Conservation (phyloP, 2,329 filamentous ascomycete species). For the Cladorrhinum sp. region DNA sequence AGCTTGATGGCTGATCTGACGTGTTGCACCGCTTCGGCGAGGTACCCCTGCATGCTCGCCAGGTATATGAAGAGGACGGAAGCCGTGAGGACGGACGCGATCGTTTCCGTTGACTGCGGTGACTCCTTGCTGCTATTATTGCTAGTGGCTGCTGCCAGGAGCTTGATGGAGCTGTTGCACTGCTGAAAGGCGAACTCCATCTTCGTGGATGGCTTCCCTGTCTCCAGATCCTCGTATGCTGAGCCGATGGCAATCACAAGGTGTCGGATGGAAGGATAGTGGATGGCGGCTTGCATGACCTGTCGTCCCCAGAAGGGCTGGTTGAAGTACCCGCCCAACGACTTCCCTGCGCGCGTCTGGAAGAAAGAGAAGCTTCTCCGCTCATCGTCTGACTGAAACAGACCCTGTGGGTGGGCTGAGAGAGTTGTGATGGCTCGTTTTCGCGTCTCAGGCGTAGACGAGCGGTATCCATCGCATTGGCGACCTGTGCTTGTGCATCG, state of each 20-base stretch:
- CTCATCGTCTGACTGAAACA: constrained; percentile 17
- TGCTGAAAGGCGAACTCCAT: constrained; percentile 18
- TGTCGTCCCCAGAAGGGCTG: constrained; percentile 20
- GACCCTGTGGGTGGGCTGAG: neutral
- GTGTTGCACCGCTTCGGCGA: constrained; percentile 21
- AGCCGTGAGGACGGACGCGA: constrained; percentile 18
- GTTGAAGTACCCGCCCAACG: constrained; percentile 21
- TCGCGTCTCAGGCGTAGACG: neutral
- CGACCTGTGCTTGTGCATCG: constrained; percentile 24
- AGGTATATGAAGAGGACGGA: constrained; percentile 24
- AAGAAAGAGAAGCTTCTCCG: constrained; percentile 23
- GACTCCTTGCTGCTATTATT: no score
- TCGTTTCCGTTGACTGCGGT: constrained; percentile 1
- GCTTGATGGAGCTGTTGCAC: constrained; percentile 17
- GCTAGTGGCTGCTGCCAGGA: constrained; percentile 1
- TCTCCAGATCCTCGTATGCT: constrained; percentile 21
- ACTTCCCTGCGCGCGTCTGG: constrained; percentile 13
- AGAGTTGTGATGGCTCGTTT: neutral
- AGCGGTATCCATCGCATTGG: constrained; percentile 23
- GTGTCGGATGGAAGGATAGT: constrained; percentile 21
- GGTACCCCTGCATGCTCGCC: constrained; percentile 18
- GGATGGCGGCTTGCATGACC: constrained; percentile 22
- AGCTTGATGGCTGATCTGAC: constrained; percentile 17
- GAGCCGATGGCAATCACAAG: constrained; percentile 22
- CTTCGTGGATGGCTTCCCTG: neutral